A percentile compares a stretch with the other conserved stretches of the same genome.
These are phyloP conservation scores for Juncus effusus DNA, from an alignment of 176 grass and related monocot genomes.

Conservation along the genomic window DNA sequence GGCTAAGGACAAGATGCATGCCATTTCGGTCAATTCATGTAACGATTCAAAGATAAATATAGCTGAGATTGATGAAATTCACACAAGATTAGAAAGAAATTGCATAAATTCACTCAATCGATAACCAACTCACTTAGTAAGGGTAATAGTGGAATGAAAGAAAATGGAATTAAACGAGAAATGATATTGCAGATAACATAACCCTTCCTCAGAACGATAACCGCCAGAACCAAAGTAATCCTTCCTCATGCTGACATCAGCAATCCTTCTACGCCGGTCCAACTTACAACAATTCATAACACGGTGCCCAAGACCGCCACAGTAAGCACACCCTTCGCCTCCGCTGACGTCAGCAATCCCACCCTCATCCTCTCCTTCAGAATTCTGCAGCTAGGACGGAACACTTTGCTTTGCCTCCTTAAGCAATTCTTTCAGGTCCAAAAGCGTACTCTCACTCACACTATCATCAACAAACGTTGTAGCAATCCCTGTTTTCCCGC, in stretches of 20 bases:
- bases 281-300: constrained; percentile 75
- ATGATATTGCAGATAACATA: too few relatives aligned
- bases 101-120: too few relatives aligned
- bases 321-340: constrained; percentile 76
- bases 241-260: constrained; percentile 64
- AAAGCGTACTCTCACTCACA: constrained; percentile 72
- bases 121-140: too few relatives aligned
- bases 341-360: constrained; percentile 66
- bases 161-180: too few relatives aligned
- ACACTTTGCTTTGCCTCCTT: constrained; percentile 93
- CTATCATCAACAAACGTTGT: constrained; percentile 98
- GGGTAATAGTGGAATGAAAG: too few relatives aligned
- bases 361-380: constrained; percentile 67
- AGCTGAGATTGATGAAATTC: too few relatives aligned
- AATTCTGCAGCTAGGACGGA: constrained; percentile 70
- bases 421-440: constrained; percentile 81
- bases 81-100: too few relatives aligned
- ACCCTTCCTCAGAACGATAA: constrained; percentile 49
- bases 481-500: constrained; percentile 85
- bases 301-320: constrained; percentile 89
- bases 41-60: too few relatives aligned
- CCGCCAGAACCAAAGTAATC: constrained; percentile 81
- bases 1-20: too few relatives aligned
- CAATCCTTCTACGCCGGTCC: constrained; percentile 81
- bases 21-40: too few relatives aligned